A percentile compares a stretch with the other conserved stretches of the same genome.
Evolutionary conservation across 1,284 basidiomycete genomes (phyloP).

Genomic region (Ceratobasidium sp.): DNA sequence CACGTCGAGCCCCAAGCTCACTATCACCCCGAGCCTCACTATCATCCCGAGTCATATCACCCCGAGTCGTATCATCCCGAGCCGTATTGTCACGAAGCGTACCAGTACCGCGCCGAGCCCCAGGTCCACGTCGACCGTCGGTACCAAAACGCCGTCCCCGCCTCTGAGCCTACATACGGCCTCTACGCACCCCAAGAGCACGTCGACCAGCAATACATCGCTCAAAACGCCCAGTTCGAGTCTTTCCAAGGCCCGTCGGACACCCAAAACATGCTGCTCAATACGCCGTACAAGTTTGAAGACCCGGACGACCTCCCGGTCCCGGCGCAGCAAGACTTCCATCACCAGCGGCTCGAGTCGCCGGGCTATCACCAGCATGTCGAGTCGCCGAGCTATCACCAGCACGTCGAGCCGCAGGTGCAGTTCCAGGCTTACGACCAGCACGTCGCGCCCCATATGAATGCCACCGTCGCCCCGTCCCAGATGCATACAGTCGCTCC

Average conservation of each 20-base stretch:
- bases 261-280: neutral
- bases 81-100: too few relatives aligned
- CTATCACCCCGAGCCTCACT: too few relatives aligned
- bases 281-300: neutral
- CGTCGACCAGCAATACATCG: neutral
- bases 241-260: neutral
- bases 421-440: neutral
- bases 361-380: neutral
- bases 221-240: constrained; percentile 1
- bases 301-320: neutral
- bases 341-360: neutral
- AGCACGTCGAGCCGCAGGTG: too few relatives aligned
- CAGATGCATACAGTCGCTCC: too few relatives aligned
- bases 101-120: neutral
- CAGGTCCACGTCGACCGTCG: neutral
- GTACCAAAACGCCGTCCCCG: neutral
- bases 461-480: too few relatives aligned
- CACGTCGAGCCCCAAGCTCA: neutral
- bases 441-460: too few relatives aligned
- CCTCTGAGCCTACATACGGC: constrained; percentile 21
- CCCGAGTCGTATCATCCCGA: neutral
- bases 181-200: constrained; percentile 7
- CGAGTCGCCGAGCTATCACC: too few relatives aligned
- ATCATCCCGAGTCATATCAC: neutral
- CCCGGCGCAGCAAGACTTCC: neutral